These are phyloP conservation scores for Diversispora epigaea DNA, from an alignment of 192 early-diverging fungal genomes.

Conservation along the genomic window DNA sequence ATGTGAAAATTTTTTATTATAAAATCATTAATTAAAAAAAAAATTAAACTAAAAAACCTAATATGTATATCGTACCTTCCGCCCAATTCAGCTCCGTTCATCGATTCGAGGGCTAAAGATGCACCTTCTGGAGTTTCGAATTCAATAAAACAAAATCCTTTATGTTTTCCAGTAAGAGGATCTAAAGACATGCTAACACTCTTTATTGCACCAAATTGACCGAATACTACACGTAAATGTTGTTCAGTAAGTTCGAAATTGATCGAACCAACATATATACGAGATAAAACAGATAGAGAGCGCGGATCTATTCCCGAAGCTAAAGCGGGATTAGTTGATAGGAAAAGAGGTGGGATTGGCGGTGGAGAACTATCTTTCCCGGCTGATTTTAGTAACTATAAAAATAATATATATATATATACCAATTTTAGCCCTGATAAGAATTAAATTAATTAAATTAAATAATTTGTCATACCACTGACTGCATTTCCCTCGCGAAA, in stretches of 20 bases:
- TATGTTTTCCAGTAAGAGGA: constrained; percentile 71
- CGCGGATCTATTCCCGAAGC: constrained; percentile 39
- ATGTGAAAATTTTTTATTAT: too few relatives aligned
- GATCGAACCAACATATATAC: constrained; percentile 82
- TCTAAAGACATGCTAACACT: constrained; percentile 81
- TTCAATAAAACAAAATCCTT: constrained; percentile 90
- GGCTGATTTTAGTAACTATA: constrained; percentile 32
- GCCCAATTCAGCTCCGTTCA: constrained; percentile 82
- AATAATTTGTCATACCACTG: constrained; percentile 17
- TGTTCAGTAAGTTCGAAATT: constrained; percentile 82
- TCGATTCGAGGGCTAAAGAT: constrained; percentile 70
- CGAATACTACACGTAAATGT: constrained; percentile 75
- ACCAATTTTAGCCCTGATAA: background rate
- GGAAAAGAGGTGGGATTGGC: constrained; percentile 21
- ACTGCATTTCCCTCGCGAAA: constrained; percentile 34
- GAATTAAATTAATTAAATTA: background rate
- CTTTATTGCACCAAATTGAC: constrained; percentile 75
- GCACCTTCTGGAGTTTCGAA: constrained; percentile 86
- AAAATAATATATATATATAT: background rate
- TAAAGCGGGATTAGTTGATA: constrained; percentile 32
- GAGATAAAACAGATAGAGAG: constrained; percentile 37
- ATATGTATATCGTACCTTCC: constrained; percentile 55
- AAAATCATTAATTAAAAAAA: background rate
- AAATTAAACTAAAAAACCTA: background rate
- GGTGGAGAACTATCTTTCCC: constrained; percentile 27